These are phyloP conservation scores for Diaporthe citri DNA, from an alignment of 2,329 filamentous ascomycete species.

Conservation along the genomic window DNA sequence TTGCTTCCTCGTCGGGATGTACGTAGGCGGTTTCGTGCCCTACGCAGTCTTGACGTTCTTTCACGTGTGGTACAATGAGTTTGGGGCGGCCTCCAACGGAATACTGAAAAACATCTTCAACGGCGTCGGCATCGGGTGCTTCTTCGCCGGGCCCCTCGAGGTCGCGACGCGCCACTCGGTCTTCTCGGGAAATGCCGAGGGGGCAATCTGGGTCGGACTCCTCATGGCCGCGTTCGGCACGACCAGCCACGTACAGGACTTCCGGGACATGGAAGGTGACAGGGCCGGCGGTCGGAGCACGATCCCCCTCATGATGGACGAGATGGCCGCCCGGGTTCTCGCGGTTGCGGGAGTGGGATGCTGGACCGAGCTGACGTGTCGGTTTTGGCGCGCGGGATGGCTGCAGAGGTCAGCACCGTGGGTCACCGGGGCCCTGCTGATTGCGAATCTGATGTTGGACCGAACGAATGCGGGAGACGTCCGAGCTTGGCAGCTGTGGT, in stretches of 20 bases:
- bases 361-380: not conserved
- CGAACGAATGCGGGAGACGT: too few species aligned
- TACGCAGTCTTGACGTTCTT: too few species aligned
- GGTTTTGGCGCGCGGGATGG: too few species aligned
- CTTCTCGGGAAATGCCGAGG: not conserved
- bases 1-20: too few species aligned
- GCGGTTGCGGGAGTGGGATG: not conserved
- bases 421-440: too few species aligned
- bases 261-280: not conserved
- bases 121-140: not conserved
- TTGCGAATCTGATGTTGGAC: too few species aligned
- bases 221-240: not conserved
- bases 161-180: not conserved
- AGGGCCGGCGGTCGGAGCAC: not conserved
- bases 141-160: not conserved
- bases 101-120: too few species aligned
- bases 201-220: not conserved
- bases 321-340: not conserved
- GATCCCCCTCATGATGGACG: not conserved
- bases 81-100: too few species aligned
- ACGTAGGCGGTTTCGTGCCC: too few species aligned
- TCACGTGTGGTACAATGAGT: too few species aligned
- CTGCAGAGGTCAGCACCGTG: too few species aligned
- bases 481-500: too few species aligned
- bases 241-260: not conserved